phyloP scores from a whole-genome alignment of 768 basidiomycete genomes.

The Boletales sp. region DNA sequence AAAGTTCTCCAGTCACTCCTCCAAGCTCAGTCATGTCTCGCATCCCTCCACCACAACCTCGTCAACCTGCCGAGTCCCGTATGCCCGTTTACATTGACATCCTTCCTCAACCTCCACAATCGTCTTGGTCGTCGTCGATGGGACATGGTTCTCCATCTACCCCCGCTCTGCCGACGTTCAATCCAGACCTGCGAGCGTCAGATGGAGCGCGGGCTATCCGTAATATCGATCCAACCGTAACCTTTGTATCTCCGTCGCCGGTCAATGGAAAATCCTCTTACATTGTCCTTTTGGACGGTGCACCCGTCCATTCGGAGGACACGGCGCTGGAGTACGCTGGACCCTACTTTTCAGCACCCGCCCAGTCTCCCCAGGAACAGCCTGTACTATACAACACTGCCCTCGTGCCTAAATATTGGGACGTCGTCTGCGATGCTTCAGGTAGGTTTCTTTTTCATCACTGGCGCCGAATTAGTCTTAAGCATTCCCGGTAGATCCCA shows the following conservation, averaged over 20 bases:
- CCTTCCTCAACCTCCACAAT: constrained; percentile 21
- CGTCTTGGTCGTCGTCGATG: constrained; percentile 10
- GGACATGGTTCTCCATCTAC: background rate
- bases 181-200: background rate
- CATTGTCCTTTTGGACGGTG: constrained; percentile 48
- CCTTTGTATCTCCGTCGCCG: constrained; percentile 49
- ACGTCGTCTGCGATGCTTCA: constrained; percentile 48
- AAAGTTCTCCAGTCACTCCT: constrained; percentile 13
- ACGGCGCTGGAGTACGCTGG: constrained; percentile 34
- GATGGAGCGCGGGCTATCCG: constrained; percentile 48
- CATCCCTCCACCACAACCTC: constrained; percentile 19
- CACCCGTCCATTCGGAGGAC: constrained; percentile 50
- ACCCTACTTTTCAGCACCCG: constrained; percentile 26
- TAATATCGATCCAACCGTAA: constrained; percentile 64
- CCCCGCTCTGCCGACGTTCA: constrained; percentile 1
- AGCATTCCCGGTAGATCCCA: constrained; percentile 50
- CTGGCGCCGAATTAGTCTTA: background rate
- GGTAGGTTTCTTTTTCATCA: constrained; percentile 37
- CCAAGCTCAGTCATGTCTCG: constrained; percentile 18
- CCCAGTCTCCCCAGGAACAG: constrained; percentile 23
- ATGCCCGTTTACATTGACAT: constrained; percentile 35
- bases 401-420: constrained; percentile 66
- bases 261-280: constrained; percentile 54
- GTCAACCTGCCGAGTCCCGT: constrained; percentile 21
- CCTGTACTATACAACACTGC: constrained; percentile 54